phyloP scores from a whole-genome alignment of 2,329 filamentous ascomycete genomes.

The Cercospora beticola region DNA sequence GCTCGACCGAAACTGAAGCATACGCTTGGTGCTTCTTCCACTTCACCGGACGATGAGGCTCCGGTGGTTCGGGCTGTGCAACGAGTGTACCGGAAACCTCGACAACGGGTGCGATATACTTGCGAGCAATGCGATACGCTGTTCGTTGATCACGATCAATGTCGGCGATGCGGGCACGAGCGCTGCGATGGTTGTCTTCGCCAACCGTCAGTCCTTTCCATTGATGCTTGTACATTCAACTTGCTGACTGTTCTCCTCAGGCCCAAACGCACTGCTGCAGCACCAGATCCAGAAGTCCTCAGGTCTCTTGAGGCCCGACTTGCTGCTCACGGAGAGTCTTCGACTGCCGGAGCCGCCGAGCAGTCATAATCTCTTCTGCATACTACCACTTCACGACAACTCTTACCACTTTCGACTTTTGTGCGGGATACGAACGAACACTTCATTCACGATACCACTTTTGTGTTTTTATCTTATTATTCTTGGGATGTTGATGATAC shows the following conservation, averaged over 20 bases:
- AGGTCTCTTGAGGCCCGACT: conserved; percentile 24
- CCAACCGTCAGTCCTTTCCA: conserved; percentile 43
- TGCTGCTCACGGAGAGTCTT: conserved; percentile 21
- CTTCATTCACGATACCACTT: conserved; percentile 2
- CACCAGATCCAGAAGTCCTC: conserved; percentile 26
- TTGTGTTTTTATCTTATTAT: background rate
- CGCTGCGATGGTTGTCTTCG: conserved; percentile 53
- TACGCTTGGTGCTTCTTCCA: background rate
- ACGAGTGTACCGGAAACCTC: conserved; percentile 47
- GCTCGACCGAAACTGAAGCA: conserved; percentile 35
- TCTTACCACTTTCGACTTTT: background rate
- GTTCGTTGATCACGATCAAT: conserved; percentile 58
- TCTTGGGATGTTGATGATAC: background rate
- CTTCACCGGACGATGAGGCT: conserved; percentile 31
- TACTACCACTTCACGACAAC: background rate
- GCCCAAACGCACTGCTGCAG: conserved; percentile 18
- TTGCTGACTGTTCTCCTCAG: conserved; percentile 13
- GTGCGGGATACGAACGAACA: background rate
- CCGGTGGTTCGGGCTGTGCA: conserved; percentile 31
- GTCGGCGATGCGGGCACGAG: conserved; percentile 39
- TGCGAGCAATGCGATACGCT: conserved; percentile 66
- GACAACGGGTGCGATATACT: conserved; percentile 47
- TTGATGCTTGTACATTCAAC: background rate
- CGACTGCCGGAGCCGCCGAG: conserved; percentile 11
- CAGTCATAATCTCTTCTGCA: background rate